A percentile compares a stretch with the other conserved stretches of the same genome.
phyloP scores from a whole-genome alignment of 371 early-diverging fungal genomes.

The Mucor saturninus region DNA sequence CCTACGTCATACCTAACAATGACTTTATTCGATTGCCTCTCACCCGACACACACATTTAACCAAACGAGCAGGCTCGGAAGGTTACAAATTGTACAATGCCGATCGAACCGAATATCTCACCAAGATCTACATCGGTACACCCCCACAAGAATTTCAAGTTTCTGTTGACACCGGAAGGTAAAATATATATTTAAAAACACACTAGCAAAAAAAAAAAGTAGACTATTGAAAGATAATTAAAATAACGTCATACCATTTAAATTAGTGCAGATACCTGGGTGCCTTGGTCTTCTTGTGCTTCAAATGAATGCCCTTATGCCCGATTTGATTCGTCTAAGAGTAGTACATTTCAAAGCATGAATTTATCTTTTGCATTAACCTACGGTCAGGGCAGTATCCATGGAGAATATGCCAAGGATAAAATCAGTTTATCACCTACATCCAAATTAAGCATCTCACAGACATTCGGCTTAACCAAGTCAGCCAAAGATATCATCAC shows the following conservation, averaged over 20 bases:
- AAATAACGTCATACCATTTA: conserved; percentile 1
- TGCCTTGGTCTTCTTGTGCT: conserved; percentile 18
- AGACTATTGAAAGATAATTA: neutral
- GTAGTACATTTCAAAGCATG: conserved; percentile 15
- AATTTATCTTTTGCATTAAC: conserved; percentile 17
- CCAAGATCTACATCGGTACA: conserved; percentile 23
- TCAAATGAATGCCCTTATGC: conserved; percentile 16
- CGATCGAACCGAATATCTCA: conserved; percentile 15
- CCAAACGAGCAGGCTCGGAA: conserved; percentile 1
- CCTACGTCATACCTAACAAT: conserved; percentile 7
- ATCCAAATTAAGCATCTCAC: conserved; percentile 22
- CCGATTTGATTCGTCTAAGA: conserved; percentile 16
- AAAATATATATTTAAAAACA: neutral
- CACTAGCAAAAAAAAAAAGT: neutral
- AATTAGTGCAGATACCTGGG: conserved; percentile 29
- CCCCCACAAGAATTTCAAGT: conserved; percentile 26
- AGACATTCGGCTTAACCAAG: conserved; percentile 35
- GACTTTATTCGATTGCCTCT: conserved; percentile 5
- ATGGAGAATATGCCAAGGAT: conserved; percentile 32
- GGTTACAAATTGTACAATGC: conserved; percentile 16
- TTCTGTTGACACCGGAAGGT: conserved; percentile 29
- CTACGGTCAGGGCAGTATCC: conserved; percentile 28
- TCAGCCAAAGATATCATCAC: conserved; percentile 20
- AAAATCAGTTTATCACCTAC: conserved; percentile 13
- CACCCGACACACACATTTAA: neutral